Evolutionary conservation across 139 green algal species (phyloP).

Genomic region (Chlamydomonas schloesseri): DNA sequence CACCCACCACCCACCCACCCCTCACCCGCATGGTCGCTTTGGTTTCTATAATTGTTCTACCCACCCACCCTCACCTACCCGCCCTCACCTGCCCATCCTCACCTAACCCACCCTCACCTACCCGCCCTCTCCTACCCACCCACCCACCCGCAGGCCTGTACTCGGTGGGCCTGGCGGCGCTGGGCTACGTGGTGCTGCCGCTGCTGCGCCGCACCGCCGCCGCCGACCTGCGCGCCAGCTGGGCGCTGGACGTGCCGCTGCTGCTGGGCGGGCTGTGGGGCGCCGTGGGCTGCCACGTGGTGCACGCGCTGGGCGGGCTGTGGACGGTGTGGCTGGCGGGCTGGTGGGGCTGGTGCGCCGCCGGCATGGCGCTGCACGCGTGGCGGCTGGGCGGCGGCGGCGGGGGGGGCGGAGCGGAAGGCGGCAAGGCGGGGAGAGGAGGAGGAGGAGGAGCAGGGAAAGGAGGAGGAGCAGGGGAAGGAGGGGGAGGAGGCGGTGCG

Average conservation of each 20-base stretch:
- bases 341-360: conserved; percentile 27
- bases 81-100: no score
- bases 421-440: no score
- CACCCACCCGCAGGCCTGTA: not conserved
- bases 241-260: conserved; percentile 13
- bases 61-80: no score
- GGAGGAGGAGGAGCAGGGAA: no score
- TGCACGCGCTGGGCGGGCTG: conserved; percentile 1
- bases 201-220: not conserved
- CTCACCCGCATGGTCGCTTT: no score
- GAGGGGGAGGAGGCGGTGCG: no score
- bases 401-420: no score
- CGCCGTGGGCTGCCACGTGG: not conserved
- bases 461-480: no score
- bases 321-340: conserved; percentile 31
- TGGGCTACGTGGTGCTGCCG: conserved; percentile 1
- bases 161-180: not conserved
- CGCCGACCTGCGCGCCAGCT: not conserved
- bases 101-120: not conserved
- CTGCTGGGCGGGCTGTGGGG: conserved; percentile 13
- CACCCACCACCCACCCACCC: no score
- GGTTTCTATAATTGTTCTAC: no score
- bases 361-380: not conserved
- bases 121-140: not conserved
- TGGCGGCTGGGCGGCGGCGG: not conserved